Conservation (phyloP, 2,329 filamentous ascomycete species). For the Botryotinia convoluta region DNA sequence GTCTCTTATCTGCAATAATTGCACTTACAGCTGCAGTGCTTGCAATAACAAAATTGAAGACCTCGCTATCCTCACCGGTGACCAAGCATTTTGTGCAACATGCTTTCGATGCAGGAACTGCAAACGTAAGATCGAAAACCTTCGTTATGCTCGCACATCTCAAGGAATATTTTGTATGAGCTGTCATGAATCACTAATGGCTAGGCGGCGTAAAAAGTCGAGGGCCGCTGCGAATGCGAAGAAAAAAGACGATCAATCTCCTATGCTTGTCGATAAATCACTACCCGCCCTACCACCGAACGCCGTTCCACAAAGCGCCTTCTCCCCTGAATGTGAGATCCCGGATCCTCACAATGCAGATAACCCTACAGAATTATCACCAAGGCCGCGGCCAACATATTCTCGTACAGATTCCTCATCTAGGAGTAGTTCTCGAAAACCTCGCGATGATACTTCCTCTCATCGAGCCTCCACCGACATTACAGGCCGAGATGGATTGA, state of each 20-base stretch:
- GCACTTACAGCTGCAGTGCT: conserved; percentile 96
- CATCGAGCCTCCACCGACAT: conserved; percentile 48
- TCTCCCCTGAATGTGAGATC: conserved; percentile 54
- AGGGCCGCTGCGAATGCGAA: conserved; percentile 63
- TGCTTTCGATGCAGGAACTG: conserved; percentile 98
- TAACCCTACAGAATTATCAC: conserved; percentile 67
- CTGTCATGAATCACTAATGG: conserved; percentile 96
- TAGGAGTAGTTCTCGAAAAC: conserved; percentile 49
- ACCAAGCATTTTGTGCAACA: conserved; percentile 95
- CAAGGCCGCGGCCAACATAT: conserved; percentile 54
- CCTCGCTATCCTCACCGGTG: conserved; percentile 91
- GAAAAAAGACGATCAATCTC: conserved; percentile 61
- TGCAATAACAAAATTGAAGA: conserved; percentile 98
- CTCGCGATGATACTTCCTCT: conserved; percentile 47
- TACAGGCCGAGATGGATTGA: conserved; percentile 58
- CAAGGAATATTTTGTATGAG: conserved; percentile 99
- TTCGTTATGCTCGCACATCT: conserved; percentile 94
- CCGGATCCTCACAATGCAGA: conserved; percentile 61
- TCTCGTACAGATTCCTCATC: conserved; percentile 54
- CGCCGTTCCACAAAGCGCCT: conserved; percentile 60
- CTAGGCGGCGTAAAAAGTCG: conserved; percentile 81
- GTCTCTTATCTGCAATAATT: conserved; percentile 98
- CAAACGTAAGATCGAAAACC: conserved; percentile 97
- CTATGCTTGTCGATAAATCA: conserved; percentile 83
- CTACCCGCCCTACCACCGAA: conserved; percentile 85